These are phyloP conservation scores for Globisporangium alternatum DNA, from an alignment of 352 stramenopile genomes.

Conservation along the genomic window DNA sequence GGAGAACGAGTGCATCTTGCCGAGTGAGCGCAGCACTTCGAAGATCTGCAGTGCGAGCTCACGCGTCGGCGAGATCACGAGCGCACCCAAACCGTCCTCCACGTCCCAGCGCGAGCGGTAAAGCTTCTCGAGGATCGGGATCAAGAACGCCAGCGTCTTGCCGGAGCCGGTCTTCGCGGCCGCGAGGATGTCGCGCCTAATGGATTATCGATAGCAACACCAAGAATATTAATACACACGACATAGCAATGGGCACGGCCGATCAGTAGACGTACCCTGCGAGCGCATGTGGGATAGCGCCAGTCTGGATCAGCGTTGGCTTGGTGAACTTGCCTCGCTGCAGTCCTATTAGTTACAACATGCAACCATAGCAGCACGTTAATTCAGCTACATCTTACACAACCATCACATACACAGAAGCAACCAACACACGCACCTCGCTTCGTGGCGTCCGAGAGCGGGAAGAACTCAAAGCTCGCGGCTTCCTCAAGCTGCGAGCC, in stretches of 20 bases:
- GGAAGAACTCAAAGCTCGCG: conserved; percentile 81
- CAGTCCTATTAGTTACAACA: conserved; percentile 22
- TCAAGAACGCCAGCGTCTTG: conserved; percentile 93
- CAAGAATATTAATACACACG: not conserved
- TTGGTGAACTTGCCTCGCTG: conserved; percentile 79
- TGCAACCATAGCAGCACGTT: not conserved
- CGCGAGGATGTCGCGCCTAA: conserved; percentile 86
- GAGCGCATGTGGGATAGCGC: conserved; percentile 84
- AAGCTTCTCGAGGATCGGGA: conserved; percentile 89
- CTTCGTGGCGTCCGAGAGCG: conserved; percentile 77
- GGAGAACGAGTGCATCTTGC: conserved; percentile 95
- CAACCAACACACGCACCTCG: conserved; percentile 21
- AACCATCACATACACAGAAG: not conserved
- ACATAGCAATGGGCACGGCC: not conserved
- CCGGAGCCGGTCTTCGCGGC: conserved; percentile 92
- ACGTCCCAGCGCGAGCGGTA: conserved; percentile 84
- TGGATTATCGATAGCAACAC: not conserved
- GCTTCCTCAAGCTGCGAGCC: conserved; percentile 75
- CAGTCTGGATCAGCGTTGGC: conserved; percentile 89
- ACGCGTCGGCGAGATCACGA: conserved; percentile 97
- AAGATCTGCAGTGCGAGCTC: conserved; percentile 99
- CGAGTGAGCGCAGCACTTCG: conserved; percentile 95
- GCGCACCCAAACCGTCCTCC: conserved; percentile 93
- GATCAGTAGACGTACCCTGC: conserved; percentile 31
- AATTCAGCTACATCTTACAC: not conserved